Evolutionary conservation across 1,139 yeast genomes (phyloP).

Genomic region (Blastobotrys malaysiensis): DNA sequence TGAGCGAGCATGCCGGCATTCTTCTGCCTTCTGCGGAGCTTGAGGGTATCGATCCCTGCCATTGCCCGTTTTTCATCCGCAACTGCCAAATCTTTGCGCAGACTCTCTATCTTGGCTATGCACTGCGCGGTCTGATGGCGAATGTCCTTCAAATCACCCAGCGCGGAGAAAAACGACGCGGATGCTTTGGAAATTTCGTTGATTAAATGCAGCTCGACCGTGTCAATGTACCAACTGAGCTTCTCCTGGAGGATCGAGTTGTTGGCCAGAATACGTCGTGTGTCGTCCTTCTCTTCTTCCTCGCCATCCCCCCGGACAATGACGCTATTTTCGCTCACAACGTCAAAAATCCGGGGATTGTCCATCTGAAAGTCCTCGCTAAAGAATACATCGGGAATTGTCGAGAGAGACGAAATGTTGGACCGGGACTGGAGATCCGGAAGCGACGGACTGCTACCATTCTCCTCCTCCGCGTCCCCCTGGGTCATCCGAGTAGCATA

Average conservation of each 20-base stretch:
- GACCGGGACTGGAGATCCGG: neutral
- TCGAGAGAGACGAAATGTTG: constrained; percentile 25
- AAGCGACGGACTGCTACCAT: neutral
- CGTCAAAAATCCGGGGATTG: constrained; percentile 77
- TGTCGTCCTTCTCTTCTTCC: constrained; percentile 15
- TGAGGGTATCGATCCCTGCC: constrained; percentile 49
- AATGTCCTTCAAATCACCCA: constrained; percentile 68
- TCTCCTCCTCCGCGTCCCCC: constrained; percentile 2
- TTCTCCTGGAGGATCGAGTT: constrained; percentile 69
- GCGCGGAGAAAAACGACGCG: constrained; percentile 73
- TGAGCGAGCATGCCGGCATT: constrained; percentile 62
- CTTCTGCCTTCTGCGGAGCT: constrained; percentile 48
- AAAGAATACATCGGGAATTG: constrained; percentile 67
- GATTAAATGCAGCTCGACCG: constrained; percentile 75
- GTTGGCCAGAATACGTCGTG: constrained; percentile 34
- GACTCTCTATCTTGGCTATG: constrained; percentile 42
- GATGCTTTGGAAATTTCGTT: constrained; percentile 82
- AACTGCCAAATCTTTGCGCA: constrained; percentile 35
- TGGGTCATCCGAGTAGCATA: constrained; percentile 11
- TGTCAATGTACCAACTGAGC: constrained; percentile 75
- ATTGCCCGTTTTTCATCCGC: constrained; percentile 49
- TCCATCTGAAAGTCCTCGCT: constrained; percentile 70
- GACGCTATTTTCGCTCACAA: constrained; percentile 56
- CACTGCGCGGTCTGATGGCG: constrained; percentile 52
- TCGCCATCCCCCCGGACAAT: constrained; percentile 24